Percentiles rank a stretch among this genome's conserved stretches.
phyloP scores from a whole-genome alignment of 768 basidiomycete genomes.

The Mycena metata region DNA sequence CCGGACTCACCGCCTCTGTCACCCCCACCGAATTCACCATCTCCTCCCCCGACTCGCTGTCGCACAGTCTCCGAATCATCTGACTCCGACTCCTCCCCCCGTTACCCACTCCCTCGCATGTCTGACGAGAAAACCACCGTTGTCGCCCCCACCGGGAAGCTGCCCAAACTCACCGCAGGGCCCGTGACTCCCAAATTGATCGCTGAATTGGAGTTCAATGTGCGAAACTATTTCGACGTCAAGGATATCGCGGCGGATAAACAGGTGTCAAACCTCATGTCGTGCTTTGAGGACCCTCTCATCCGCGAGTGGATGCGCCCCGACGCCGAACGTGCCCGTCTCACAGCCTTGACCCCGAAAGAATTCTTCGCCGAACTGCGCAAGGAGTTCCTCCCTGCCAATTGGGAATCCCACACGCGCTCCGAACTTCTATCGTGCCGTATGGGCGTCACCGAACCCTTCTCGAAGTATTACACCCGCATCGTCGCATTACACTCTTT shows the following conservation, averaged over 20 bases:
- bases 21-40: too few species aligned
- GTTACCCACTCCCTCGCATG: too few species aligned
- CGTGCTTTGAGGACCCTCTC: neutral
- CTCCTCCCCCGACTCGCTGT: too few species aligned
- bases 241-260: neutral
- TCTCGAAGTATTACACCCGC: neutral
- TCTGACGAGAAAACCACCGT: neutral
- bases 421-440: neutral
- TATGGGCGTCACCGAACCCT: neutral
- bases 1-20: too few species aligned
- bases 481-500: neutral
- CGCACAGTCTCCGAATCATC: too few species aligned
- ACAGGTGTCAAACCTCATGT: neutral
- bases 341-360: neutral
- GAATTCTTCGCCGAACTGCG: neutral
- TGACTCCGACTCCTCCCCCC: neutral
- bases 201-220: neutral
- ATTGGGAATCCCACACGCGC: neutral
- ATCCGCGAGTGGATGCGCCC: constrained; percentile 2
- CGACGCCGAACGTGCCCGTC: neutral
- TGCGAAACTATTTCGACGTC: neutral
- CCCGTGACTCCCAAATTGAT: neutral
- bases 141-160: neutral
- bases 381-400: neutral
- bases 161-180: neutral